phyloP scores from a whole-genome alignment of 345 rosid genomes.

The Boechera stricta region DNA sequence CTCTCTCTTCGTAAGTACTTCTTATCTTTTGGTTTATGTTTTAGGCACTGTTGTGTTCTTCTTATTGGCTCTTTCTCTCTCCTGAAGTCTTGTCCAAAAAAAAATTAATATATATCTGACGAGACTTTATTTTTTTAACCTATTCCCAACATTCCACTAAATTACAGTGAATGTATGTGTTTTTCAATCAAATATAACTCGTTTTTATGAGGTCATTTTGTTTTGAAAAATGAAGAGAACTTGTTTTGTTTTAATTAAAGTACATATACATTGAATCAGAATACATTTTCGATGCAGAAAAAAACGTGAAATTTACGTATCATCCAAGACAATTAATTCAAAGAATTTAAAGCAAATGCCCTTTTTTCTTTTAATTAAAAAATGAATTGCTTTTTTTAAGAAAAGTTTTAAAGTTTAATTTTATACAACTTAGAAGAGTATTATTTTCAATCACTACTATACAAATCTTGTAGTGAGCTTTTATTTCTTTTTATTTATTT shows the following conservation, averaged over 20 bases:
- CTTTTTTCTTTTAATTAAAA: no score
- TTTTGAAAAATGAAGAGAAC: background rate
- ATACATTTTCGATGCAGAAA: background rate
- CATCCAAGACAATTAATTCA: constrained; percentile 25
- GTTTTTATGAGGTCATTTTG: background rate
- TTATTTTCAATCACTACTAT: background rate
- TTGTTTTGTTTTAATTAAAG: background rate
- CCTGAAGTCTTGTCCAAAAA: constrained; percentile 18
- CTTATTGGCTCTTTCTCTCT: constrained; percentile 20
- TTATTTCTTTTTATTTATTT: background rate
- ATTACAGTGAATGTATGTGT: background rate
- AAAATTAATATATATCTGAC: background rate
- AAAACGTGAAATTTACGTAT: constrained; percentile 1
- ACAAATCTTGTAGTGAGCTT: background rate
- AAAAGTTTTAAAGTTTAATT: no score
- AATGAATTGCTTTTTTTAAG: no score
- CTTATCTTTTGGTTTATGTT: background rate
- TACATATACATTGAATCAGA: constrained; percentile 18
- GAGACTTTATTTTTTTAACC: constrained; percentile 20
- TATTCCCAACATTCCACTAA: constrained; percentile 30
- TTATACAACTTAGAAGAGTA: background rate
- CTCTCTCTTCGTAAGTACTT: constrained; percentile 2
- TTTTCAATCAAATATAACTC: background rate
- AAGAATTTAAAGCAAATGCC: background rate
- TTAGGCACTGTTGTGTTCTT: background rate